Evolutionary conservation across 306 rosid species (phyloP).

Genomic region (Inga leiocalycina): DNA sequence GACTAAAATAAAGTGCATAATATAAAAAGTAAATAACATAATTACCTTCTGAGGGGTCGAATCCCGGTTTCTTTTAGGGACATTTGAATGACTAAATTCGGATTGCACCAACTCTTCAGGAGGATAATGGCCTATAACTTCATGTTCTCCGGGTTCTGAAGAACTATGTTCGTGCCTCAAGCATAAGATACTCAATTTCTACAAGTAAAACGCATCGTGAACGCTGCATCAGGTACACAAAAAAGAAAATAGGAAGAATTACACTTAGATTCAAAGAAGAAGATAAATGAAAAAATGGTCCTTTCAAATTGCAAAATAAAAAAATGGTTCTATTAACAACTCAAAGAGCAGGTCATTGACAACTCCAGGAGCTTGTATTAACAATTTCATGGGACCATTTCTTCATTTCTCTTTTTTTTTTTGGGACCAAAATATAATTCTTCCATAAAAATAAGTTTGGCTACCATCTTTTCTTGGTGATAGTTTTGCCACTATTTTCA

Average conservation of each 20-base stretch:
- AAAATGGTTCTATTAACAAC: too few species aligned
- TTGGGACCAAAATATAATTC: too few species aligned
- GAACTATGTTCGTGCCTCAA: constrained; percentile 67
- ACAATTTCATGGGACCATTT: too few species aligned
- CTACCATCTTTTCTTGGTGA: too few species aligned
- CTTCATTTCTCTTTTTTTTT: too few species aligned
- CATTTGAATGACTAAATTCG: constrained; percentile 47
- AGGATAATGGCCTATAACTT: constrained; percentile 45
- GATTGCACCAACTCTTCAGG: constrained; percentile 58
- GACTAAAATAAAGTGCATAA: not conserved
- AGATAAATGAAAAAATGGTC: too few species aligned
- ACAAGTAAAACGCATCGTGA: constrained; percentile 34
- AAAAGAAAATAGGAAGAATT: not conserved
- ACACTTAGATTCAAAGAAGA: too few species aligned
- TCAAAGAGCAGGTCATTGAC: too few species aligned
- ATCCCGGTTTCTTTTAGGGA: constrained; percentile 47
- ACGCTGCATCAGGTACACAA: not conserved
- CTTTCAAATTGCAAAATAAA: too few species aligned
- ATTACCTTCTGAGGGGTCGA: constrained; percentile 53
- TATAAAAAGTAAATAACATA: constrained; percentile 17
- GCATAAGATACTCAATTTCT: constrained; percentile 73
- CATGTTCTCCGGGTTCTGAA: constrained; percentile 63
- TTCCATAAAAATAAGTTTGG: too few species aligned
- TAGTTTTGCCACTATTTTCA: not conserved
- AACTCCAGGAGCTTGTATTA: too few species aligned